Evolutionary conservation across 768 basidiomycete species (phyloP).

Genomic region (Russula sp.): DNA sequence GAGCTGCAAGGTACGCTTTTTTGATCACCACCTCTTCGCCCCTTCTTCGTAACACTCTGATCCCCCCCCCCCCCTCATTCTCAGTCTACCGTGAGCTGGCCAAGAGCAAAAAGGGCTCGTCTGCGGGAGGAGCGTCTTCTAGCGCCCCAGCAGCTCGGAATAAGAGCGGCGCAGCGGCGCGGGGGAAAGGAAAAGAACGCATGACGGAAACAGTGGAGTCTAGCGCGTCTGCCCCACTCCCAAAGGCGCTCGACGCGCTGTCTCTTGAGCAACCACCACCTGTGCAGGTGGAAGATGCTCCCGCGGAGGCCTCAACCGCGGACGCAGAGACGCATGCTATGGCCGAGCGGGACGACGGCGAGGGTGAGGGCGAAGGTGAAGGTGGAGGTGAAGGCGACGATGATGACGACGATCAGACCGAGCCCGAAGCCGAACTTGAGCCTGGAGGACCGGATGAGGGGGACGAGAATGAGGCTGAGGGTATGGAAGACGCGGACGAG

Average conservation of each 20-base stretch:
- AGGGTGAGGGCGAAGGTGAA: constrained; percentile 28
- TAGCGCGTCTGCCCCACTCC: constrained; percentile 21
- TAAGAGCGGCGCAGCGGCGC: neutral
- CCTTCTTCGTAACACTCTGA: too few species aligned
- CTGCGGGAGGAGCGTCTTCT: constrained; percentile 9
- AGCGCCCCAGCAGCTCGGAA: constrained; percentile 23
- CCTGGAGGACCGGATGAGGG: neutral
- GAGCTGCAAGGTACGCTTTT: constrained; percentile 53
- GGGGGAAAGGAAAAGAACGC: constrained; percentile 19
- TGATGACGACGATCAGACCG: constrained; percentile 21
- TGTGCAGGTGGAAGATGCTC: neutral
- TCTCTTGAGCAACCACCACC: constrained; percentile 24
- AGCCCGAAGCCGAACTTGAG: constrained; percentile 1
- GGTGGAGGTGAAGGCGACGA: constrained; percentile 22
- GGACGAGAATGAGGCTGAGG: constrained; percentile 1
- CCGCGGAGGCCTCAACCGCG: neutral
- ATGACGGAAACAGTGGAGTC: neutral
- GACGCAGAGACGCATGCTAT: constrained; percentile 26
- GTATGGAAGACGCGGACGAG: constrained; percentile 1
- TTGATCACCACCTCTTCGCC: neutral
- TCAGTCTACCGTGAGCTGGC: constrained; percentile 58
- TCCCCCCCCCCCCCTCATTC: neutral
- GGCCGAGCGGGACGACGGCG: constrained; percentile 25
- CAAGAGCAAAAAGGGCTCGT: constrained; percentile 51
- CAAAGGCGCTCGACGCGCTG: constrained; percentile 12